Evolutionary conservation across 163 green algal species (phyloP), one percentile per base, ranked within the genome.

Genomic region (Chlorella variabilis): DNA sequence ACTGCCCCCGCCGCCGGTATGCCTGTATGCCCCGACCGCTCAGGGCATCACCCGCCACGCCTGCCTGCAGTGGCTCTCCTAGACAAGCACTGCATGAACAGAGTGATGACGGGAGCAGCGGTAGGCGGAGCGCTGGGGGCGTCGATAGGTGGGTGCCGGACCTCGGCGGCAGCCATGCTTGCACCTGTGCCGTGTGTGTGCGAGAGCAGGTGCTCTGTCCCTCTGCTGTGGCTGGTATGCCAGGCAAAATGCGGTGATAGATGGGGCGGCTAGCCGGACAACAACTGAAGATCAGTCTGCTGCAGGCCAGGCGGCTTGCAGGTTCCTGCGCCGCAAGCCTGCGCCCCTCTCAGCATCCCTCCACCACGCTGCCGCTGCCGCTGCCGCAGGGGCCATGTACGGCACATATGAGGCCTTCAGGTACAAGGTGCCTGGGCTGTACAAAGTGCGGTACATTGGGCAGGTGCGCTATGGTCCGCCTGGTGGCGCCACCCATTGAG

Each of bases 381-480:
- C n/a, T n/a, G n/a, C n/a, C n/a, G 67, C 84, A 93, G 88, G 89
- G 0, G 86, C 91, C n/a, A 36, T 94, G 59, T 95, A 95, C 58
- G 91, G 91, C 20, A 95, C 90, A 21, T 95, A 91, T 56, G 91
- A 94, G 54, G 89, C 91, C 1, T 95, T 95, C 68, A 76, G 88
- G 68, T 91, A 77, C 48, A 84, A 92, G 84, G 85, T 95, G 13
- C 91, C 91, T 27, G 91, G 91, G 25, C 79, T 93, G 27, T 90
- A 93, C 77, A 95, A 95, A 76, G 90, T 95, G 29, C 71, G 91
- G 20, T 93, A 93, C 82, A 88, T 95, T 36, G 91, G 91, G 0
- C 71, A 79, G 71, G 71, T 79, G 36, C 23, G 71, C 11, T 5
- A 4, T 62, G 51, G 9, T 62, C n/a, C n/a, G n/a, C n/a, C n/a